Evolutionary conservation across 345 rosid species (phyloP), one percentile per base, ranked within the genome.

Genomic region (Hypericum androsaemum): DNA sequence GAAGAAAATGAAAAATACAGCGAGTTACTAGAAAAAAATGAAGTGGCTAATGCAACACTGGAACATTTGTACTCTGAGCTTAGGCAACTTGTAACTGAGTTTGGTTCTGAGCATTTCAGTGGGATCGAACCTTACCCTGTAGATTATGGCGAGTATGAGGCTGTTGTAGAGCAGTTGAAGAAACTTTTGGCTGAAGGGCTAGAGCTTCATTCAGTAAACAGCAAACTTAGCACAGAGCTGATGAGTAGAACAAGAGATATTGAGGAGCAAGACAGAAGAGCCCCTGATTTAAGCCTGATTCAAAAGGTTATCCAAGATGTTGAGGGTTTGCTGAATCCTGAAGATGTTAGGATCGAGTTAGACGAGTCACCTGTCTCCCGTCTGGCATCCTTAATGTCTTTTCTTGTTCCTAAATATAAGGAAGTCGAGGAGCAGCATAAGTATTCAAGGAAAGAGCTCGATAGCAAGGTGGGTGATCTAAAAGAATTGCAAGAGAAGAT

Each of bases 361-460:
- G 82, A 76, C 63, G 58, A 57, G 42, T 58, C 54, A 7, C 77
- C 83, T 62, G 49, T 62, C 66, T 67, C 73, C 13, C 63, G 48
- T 53, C 66, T 92, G 53, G 84, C 74, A 77, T 77, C 72, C 61
- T 69, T 88, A 64, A 78, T 92, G 56, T 67, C 75, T 53, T 65
- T 73, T 51, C 89, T 92, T 70, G 77, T 77, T 70, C 65, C 67
- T 60, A 88, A 76, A 60, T 83, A 67, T 66, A 75, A 61, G 59
- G 86, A 78, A 61, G 69, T 69, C 54, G 63, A 51, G 39, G 77
- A 75, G 56, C 71, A 55, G 72, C 63, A 69, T 58, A 55, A 46
- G 61, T 57, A 54, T 43, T 58, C 51, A 17, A 64, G 69, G 52
- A 70, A 80, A 48, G 75, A 79, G 47, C 57, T 62, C 62, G 82